A percentile compares a stretch with the other conserved stretches of the same genome.
Conservation (phyloP, 2,329 filamentous ascomycete genomes). For the Helotiales sp. region DNA sequence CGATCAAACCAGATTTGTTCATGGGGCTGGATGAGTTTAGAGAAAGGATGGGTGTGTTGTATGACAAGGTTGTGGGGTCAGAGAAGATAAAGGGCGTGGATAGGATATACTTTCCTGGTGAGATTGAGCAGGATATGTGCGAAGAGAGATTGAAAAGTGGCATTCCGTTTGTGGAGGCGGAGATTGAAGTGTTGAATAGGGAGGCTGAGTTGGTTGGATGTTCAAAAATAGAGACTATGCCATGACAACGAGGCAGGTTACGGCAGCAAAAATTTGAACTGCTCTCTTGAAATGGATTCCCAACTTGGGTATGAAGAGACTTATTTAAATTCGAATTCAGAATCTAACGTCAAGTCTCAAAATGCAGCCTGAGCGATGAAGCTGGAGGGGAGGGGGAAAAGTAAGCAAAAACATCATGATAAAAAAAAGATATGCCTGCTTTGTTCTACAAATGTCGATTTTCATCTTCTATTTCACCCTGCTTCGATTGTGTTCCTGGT, state of each 20-base stretch:
- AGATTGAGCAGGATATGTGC: slow-evolving; percentile 63
- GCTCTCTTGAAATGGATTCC: too few species aligned
- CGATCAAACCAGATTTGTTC: slow-evolving; percentile 76
- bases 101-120: slow-evolving; percentile 64
- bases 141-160: slow-evolving; percentile 57
- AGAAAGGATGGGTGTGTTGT: slow-evolving; percentile 61
- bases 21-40: slow-evolving; percentile 73
- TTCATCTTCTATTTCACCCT: not conserved
- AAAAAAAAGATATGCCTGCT: too few species aligned
- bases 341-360: too few species aligned
- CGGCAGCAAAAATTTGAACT: too few species aligned
- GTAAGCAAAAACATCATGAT: too few species aligned
- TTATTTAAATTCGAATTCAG: too few species aligned
- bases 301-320: too few species aligned
- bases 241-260: not conserved
- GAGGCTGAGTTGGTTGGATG: slow-evolving; percentile 55
- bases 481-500: not conserved
- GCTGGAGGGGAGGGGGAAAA: too few species aligned
- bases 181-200: slow-evolving; percentile 59
- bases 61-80: slow-evolving; percentile 57
- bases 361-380: too few species aligned
- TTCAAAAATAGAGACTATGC: slow-evolving; percentile 22
- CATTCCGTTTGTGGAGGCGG: slow-evolving; percentile 62
- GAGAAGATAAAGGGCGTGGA: slow-evolving; percentile 62
- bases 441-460: too few species aligned